A percentile compares a stretch with the other conserved stretches of the same genome.
Evolutionary conservation across 2,329 filamentous ascomycete species (phyloP).

Genomic region (Pestalotiopsis sp.): DNA sequence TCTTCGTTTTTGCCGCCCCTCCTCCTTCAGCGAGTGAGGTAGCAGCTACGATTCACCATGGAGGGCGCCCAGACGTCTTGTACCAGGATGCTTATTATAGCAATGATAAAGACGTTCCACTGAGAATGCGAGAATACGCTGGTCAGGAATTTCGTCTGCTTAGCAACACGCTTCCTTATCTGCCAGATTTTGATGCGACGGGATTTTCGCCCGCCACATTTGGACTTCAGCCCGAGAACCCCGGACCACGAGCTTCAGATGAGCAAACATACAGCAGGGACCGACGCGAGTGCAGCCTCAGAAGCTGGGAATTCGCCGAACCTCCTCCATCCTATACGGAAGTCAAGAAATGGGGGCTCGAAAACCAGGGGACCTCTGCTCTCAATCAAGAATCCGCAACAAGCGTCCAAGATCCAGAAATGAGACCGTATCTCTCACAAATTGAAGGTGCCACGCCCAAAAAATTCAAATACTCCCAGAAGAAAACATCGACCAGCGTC

Average conservation of each 20-base stretch:
- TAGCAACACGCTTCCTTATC: constrained; percentile 75
- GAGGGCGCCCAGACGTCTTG: constrained; percentile 67
- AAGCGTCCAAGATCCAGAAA: constrained; percentile 22
- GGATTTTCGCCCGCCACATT: constrained; percentile 59
- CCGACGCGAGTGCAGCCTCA: constrained; percentile 61
- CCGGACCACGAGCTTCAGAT: constrained; percentile 54
- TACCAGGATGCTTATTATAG: constrained; percentile 89
- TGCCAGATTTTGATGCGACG: constrained; percentile 75
- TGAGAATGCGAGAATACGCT: constrained; percentile 78
- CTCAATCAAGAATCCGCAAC: constrained; percentile 22
- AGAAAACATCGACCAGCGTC: constrained; percentile 72
- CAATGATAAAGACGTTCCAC: constrained; percentile 80
- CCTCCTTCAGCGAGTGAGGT: constrained; percentile 48
- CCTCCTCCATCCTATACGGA: constrained; percentile 72
- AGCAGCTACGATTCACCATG: constrained; percentile 56
- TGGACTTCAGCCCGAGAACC: constrained; percentile 51
- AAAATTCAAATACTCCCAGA: constrained; percentile 86
- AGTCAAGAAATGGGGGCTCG: constrained; percentile 70
- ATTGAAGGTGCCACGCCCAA: constrained; percentile 87
- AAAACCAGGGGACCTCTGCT: constrained; percentile 29
- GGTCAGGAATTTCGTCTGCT: constrained; percentile 82
- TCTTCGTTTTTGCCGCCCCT: constrained; percentile 32
- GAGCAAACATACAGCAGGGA: constrained; percentile 54
- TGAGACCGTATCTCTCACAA: constrained; percentile 67
- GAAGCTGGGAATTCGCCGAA: constrained; percentile 76